Percentiles rank a stretch among this genome's conserved stretches.
Conservation (phyloP, 345 rosid species). For the Salix viminalis region DNA sequence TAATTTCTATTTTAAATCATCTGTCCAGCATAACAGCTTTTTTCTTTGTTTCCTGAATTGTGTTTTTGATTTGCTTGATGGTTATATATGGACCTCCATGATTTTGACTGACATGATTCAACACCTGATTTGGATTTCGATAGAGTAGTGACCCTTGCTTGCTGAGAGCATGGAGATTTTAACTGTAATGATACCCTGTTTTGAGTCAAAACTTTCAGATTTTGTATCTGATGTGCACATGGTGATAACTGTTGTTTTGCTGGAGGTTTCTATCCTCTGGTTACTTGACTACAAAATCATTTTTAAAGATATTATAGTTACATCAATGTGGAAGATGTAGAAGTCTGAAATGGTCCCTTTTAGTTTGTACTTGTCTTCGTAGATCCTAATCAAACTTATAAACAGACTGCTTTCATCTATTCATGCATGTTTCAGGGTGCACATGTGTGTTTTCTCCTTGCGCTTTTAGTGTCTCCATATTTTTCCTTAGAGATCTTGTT, state of each 20-base stretch:
- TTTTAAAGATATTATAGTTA: not conserved
- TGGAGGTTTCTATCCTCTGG: not conserved
- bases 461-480: not conserved
- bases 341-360: not conserved
- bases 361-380: not conserved
- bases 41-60: not conserved
- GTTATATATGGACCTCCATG: not conserved
- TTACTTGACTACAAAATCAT: not conserved
- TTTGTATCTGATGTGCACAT: not conserved
- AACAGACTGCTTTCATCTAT: not conserved
- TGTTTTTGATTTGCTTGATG: not conserved
- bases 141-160: not conserved
- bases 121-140: not conserved
- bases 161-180: too few species aligned
- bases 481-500: not conserved
- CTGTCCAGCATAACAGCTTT: not conserved
- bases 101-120: not conserved
- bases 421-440: not conserved
- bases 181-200: conserved; percentile 1
- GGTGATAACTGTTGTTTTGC: not conserved
- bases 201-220: not conserved
- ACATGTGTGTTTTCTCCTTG: not conserved
- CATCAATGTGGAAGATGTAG: not conserved
- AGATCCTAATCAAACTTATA: not conserved
- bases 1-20: conserved; percentile 14